These are phyloP conservation scores for Blastobotrys parvus DNA, from an alignment of 805 yeast species.

Conservation along the genomic window DNA sequence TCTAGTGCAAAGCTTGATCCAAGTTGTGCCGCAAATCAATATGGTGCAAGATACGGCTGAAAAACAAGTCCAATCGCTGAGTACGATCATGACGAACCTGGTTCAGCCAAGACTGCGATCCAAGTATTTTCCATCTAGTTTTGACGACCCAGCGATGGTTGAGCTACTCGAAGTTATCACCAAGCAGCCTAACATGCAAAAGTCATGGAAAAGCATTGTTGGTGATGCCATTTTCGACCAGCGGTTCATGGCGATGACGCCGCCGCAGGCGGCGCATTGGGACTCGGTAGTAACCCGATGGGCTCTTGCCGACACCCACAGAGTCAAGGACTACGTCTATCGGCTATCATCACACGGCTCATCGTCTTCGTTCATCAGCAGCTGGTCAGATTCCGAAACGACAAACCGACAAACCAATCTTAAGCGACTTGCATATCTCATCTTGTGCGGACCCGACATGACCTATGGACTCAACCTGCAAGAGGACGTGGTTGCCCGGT, in stretches of 20 bases:
- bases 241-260: slow-evolving; percentile 39
- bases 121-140: slow-evolving; percentile 32
- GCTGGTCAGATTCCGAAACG: slow-evolving; percentile 64
- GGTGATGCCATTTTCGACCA: slow-evolving; percentile 58
- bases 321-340: slow-evolving; percentile 41
- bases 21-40: slow-evolving; percentile 35
- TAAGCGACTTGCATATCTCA: slow-evolving; percentile 54
- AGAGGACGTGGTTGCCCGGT: slow-evolving; percentile 38
- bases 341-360: slow-evolving; percentile 41
- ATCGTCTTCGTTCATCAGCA: slow-evolving; percentile 49
- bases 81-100: slow-evolving; percentile 45
- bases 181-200: slow-evolving; percentile 31
- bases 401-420: slow-evolving; percentile 45
- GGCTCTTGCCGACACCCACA: slow-evolving; percentile 57
- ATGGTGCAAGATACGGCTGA: slow-evolving; percentile 51
- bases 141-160: slow-evolving; percentile 34
- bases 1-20: slow-evolving; percentile 34
- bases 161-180: slow-evolving; percentile 35
- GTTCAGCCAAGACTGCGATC: slow-evolving; percentile 46
- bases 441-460: slow-evolving; percentile 56
- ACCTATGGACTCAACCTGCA: slow-evolving; percentile 38
- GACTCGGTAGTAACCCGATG: slow-evolving; percentile 48
- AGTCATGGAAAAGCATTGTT: slow-evolving; percentile 56
- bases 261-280: slow-evolving; percentile 38
- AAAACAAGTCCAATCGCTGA: slow-evolving; percentile 41